Evolutionary conservation across 768 basidiomycete genomes (phyloP).

Genomic region (Boletus reticulatus): DNA sequence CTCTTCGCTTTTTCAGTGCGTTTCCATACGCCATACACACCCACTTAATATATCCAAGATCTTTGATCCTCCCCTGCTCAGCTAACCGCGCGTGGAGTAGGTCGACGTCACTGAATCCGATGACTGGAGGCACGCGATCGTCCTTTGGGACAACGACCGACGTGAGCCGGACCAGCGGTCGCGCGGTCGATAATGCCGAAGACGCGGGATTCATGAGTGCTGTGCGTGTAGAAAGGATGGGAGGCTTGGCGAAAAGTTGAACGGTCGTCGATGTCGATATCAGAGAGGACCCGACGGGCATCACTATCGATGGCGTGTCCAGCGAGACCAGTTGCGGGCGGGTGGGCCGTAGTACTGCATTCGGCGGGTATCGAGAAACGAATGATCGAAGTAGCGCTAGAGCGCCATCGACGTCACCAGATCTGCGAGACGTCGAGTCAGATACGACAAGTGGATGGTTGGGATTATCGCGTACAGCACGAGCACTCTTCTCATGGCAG

Average conservation of each 20-base stretch:
- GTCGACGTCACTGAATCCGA: constrained; percentile 78
- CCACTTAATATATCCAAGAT: constrained; percentile 71
- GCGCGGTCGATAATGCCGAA: constrained; percentile 30
- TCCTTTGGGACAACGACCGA: constrained; percentile 61
- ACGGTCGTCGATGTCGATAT: constrained; percentile 6
- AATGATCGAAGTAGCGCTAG: constrained; percentile 60
- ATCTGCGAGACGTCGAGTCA: constrained; percentile 33
- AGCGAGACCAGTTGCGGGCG: neutral
- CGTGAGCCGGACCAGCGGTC: constrained; percentile 72
- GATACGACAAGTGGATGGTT: neutral
- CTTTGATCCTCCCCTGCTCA: constrained; percentile 37
- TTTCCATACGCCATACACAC: constrained; percentile 71
- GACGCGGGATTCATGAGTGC: constrained; percentile 36
- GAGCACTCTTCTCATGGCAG: constrained; percentile 63
- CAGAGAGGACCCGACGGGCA: neutral
- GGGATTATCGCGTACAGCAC: constrained; percentile 49
- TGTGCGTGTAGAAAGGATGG: constrained; percentile 58
- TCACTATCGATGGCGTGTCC: neutral
- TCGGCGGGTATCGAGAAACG: constrained; percentile 61
- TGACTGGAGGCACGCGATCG: constrained; percentile 74
- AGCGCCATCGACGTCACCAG: constrained; percentile 49
- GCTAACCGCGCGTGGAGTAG: constrained; percentile 74
- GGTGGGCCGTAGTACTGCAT: constrained; percentile 40
- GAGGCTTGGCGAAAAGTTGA: constrained; percentile 39
- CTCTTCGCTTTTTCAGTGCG: constrained; percentile 59